Evolutionary conservation across 2,329 filamentous ascomycete species (phyloP).

Genomic region (Phaeophleospora eucalypticola): DNA sequence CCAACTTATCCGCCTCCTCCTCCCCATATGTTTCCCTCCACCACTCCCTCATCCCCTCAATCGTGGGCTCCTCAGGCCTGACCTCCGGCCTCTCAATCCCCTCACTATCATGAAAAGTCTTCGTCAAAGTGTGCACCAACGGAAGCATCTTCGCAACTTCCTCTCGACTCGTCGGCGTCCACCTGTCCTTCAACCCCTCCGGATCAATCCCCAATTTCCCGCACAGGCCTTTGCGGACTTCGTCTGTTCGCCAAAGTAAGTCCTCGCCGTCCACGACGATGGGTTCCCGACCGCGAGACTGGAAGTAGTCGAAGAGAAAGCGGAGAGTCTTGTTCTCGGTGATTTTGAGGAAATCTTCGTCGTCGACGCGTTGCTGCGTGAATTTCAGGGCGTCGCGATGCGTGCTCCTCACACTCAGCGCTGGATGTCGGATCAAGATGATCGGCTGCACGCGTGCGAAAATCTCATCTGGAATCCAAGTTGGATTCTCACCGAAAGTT

Average conservation of each 20-base stretch:
- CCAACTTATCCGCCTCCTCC: background rate
- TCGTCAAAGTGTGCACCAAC: background rate
- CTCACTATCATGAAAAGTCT: background rate
- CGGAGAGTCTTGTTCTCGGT: constrained; percentile 3
- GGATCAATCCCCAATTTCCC: background rate
- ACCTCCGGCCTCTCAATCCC: background rate
- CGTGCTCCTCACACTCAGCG: constrained; percentile 16
- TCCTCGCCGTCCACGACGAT: constrained; percentile 20
- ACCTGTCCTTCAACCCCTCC: background rate
- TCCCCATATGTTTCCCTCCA: background rate
- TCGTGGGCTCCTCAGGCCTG: no score
- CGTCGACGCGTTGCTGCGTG: background rate
- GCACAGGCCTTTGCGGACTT: background rate
- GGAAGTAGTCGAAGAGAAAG: constrained; percentile 10
- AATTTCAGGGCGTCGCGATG: constrained; percentile 5
- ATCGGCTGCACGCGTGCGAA: constrained; percentile 13
- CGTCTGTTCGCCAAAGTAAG: constrained; percentile 10
- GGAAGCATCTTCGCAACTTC: background rate
- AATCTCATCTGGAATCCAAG: constrained; percentile 13
- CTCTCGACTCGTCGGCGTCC: background rate
- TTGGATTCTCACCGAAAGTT: constrained; percentile 5
- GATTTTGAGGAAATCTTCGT: constrained; percentile 6
- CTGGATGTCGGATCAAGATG: constrained; percentile 20
- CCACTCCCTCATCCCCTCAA: background rate
- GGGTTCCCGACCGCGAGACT: background rate